Percentiles rank a stretch among this genome's conserved stretches.
Conservation (phyloP, 192 early-diverging fungal genomes). For the Pilobolus umbonatus region DNA sequence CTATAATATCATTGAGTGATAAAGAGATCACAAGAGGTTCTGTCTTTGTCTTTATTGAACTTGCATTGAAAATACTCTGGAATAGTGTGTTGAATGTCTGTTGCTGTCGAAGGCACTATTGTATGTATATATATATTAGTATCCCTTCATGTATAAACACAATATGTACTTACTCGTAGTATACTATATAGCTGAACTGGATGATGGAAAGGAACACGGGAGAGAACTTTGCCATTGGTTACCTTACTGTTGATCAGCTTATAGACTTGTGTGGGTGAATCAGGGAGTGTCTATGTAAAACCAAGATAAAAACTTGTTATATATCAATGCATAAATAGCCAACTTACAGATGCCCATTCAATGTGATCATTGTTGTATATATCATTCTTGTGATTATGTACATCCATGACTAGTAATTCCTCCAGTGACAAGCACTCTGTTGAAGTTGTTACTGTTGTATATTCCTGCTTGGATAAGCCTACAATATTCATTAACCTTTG, state of each 20-base stretch:
- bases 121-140: not conserved
- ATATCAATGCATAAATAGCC: not conserved
- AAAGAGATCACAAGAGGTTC: too few species aligned
- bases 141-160: not conserved
- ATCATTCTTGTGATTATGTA: not conserved
- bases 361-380: not conserved
- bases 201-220: slow-evolving; percentile 30
- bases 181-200: slow-evolving; percentile 29
- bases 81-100: slow-evolving; percentile 31
- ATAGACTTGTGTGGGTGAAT: slow-evolving; percentile 10
- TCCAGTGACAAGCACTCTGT: slow-evolving; percentile 17
- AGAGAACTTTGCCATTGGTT: slow-evolving; percentile 22
- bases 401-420: slow-evolving; percentile 15
- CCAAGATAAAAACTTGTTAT: not conserved
- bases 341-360: not conserved
- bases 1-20: slow-evolving; percentile 22
- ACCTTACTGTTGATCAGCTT: slow-evolving; percentile 7
- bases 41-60: not conserved
- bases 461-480: not conserved
- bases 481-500: slow-evolving; percentile 19
- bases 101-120: slow-evolving; percentile 28
- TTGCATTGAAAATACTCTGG: slow-evolving; percentile 22
- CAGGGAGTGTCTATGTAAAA: slow-evolving; percentile 3
- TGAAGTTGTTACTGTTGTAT: not conserved
- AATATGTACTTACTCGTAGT: slow-evolving; percentile 15